Base-by-base conservation (phyloP, 1,139 yeast species). In the Tardiomyces depauwii region DNA sequence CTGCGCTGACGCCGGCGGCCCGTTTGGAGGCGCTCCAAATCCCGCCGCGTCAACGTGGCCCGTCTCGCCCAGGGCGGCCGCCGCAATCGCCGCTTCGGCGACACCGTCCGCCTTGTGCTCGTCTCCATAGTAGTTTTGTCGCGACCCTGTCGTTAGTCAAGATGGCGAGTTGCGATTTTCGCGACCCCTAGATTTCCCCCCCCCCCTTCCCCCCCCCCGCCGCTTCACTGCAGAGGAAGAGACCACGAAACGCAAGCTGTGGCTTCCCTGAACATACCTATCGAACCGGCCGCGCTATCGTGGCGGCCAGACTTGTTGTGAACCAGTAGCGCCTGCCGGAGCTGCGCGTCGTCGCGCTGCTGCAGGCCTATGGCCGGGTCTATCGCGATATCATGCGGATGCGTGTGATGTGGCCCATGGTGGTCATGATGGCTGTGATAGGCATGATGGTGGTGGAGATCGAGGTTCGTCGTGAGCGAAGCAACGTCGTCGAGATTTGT, bases 1-100 rank as follows among this genome's bases (percentile, higher is more conserved):
- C 25, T 4, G 25, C 25, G 25, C 25, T 21, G 7, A 4, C 7
- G 25, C 25, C 25, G 67, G 47, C 63, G 71, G 16, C n/a, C 6
- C 59, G 56, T 0, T 53, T 48, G 25, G 21, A 30, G 43, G 30
- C 18, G 28, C 25, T 6, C 16, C 39, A 14, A 7, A n/a, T 13
- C 30, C 27, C 6, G 16, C 13, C 4, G 39, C 18, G 14, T 27
- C 25, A 14, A 30, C 30, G 19, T 18, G 33, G 30, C 14, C 12
- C 32, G 46, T 11, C 18, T 12, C 40, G 13, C 21, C 30, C 27
- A 9, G 19, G 9, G 18, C 18, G 9, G 36, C 28, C 13, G n/a
- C 40, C 32, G 41, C 23, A 12, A 28, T 7, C 21, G 44, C 41
- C 10, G 21, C 30, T 30, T 21, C 25, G 25, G 25, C 14, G 19